Evolutionary conservation across 305 asterid genomes (phyloP), one percentile per base, ranked within the genome.

Genomic region (Galium porrigens): DNA sequence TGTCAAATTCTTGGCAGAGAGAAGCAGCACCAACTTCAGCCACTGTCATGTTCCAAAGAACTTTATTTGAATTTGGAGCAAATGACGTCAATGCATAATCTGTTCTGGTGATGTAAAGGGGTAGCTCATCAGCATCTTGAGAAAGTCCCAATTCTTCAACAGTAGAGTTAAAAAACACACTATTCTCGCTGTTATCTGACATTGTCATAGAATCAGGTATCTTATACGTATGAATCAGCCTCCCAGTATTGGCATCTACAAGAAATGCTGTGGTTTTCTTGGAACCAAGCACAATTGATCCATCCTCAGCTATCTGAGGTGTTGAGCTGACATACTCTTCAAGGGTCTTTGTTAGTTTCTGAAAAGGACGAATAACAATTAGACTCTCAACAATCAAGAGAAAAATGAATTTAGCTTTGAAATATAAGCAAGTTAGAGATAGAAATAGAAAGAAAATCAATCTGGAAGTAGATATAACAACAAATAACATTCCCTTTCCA

Each of bases 301-400:
- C 97, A 73, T 88, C 89, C 77, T 91, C 97, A 33, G 88, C 79
- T 76, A 90, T 85, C 77, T 91, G 96, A 69, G 97, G 97, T 41
- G 97, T 88, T 65, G 95, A 86, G 76, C 85, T 81, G 64, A 88
- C 77, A 64, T 83, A 91, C 78, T 85, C 96, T 76, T 88, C 97
- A 54, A 86, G 79, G 75, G 81, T 86, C 72, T 78, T 82, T 86
- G 72, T 80, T 74, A 90, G 90, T 88, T 84, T 88, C 97, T 90
- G 66, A 72, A 73, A 67, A 66, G 58, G 60, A 71, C 33, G 58
- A 65, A 63, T 46, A 58, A 1, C 6, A 63, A 27, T 12, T 27
- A 60, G 56, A 52, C 48, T 34, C 25, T 51, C 44, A 25, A 36
- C 18, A 33, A 33, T 9, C 52, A 65, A 34, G 20, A 20, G 36